Percentiles rank a stretch among this genome's conserved stretches.
Evolutionary conservation across 2,329 filamentous ascomycete genomes (phyloP).

Genomic region (Exophiala bonariae): DNA sequence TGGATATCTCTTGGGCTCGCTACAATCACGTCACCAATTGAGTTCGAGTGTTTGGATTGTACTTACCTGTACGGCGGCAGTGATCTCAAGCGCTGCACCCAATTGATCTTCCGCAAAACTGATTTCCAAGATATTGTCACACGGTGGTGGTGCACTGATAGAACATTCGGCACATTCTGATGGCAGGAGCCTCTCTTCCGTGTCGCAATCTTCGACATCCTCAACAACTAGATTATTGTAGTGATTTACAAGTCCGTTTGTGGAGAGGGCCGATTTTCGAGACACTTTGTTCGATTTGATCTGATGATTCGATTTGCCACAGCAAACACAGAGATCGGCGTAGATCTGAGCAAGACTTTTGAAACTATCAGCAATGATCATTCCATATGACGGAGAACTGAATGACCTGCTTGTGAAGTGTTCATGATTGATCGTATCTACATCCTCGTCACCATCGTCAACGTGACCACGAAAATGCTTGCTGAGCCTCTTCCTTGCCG

Average conservation of each 20-base stretch:
- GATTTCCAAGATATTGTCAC: slow-evolving; percentile 5
- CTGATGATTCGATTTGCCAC: slow-evolving; percentile 20
- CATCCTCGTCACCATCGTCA: slow-evolving; percentile 18
- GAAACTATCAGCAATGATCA: not conserved
- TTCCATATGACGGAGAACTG: not conserved
- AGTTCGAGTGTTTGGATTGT: not conserved
- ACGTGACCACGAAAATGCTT: slow-evolving; percentile 28
- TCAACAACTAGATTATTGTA: slow-evolving; percentile 20
- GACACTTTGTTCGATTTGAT: slow-evolving; percentile 2
- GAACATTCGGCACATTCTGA: slow-evolving; percentile 15
- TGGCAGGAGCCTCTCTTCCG: slow-evolving; percentile 1
- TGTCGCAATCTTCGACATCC: slow-evolving; percentile 10
- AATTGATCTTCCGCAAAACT: slow-evolving; percentile 28
- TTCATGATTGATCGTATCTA: slow-evolving; percentile 31
- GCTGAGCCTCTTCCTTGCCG: slow-evolving; percentile 30
- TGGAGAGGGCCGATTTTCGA: not conserved
- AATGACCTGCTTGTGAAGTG: slow-evolving; percentile 32
- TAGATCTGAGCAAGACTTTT: slow-evolving; percentile 27
- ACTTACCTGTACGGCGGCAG: slow-evolving; percentile 25
- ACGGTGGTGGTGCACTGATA: not conserved
- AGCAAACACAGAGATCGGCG: slow-evolving; percentile 26
- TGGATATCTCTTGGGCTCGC: slow-evolving; percentile 18
- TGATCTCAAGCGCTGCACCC: slow-evolving; percentile 25
- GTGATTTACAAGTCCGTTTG: slow-evolving; percentile 14
- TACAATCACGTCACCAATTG: slow-evolving; percentile 9